Evolutionary conservation across 2,329 filamentous ascomycete species (phyloP), one percentile per base, ranked within the genome.

Genomic region (Fusarium sp.): DNA sequence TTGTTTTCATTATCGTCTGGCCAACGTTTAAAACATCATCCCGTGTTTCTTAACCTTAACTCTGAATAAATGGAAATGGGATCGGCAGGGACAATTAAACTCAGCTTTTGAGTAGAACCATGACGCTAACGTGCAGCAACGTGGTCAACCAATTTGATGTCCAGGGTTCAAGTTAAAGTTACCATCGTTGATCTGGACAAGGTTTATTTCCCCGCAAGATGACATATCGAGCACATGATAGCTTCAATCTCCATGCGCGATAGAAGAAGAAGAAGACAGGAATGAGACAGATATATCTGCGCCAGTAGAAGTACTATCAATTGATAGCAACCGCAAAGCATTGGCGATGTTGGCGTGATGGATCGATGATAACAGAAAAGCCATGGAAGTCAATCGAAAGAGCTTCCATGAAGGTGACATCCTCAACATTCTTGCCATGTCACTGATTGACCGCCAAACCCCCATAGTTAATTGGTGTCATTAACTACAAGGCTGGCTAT

Each of bases 101-200:
- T 64, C 39, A 53, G 20, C 49, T 24, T 49, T 63, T 63, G 26
- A 68, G 68, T 69, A 70, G 60, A 42, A 31, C 13, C 54, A 61
- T 68, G 63, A 70, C 63, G 67, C 67, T 70, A 68, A 52, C 41
- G 49, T 68, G 46, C 57, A 70, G 63, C 43, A 37, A 58, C 54
- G 33, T 39, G 20, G 26, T 49, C 18, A 29, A 35, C 33, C 31
- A 43, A 29, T 31, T 53, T 28, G 24, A 13, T 31, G n/a, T 49
- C 46, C 23, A 52, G 43, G n/a, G 26, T 33, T 35, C 18, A 26
- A n/a, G 18, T 31, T 68, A 54, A 26, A n/a, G 18, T 31, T 68
- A 54, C 39, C 57, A 26, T 39, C 13, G 12, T 43, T 42, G 28
- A 41, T 20, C 21, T 23, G 29, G 31, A 18, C 38, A 53, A 57